Evolutionary conservation across 2,329 filamentous ascomycete species (phyloP).

Genomic region (Dothidotthia symphoricarpi): DNA sequence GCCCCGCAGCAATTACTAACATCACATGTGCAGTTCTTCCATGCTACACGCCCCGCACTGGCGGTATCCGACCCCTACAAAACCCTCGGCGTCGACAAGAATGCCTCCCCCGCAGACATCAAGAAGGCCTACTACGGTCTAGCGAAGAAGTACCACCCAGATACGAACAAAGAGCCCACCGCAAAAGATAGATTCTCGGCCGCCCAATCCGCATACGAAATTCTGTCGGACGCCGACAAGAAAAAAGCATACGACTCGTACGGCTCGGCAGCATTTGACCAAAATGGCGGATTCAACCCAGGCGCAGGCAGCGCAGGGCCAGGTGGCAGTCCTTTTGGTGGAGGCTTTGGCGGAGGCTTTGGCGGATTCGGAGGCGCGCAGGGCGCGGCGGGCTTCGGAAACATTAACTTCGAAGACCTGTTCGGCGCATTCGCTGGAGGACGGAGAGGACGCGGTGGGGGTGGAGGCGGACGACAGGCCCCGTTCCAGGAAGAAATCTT

Average conservation of each 20-base stretch:
- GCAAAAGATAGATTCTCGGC: slow-evolving; percentile 95
- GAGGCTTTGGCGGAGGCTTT: slow-evolving; percentile 46
- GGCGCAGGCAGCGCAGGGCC: slow-evolving; percentile 61
- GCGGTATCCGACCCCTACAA: slow-evolving; percentile 75
- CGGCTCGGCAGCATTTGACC: slow-evolving; percentile 72
- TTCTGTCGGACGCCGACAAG: slow-evolving; percentile 90
- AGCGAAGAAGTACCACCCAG: slow-evolving; percentile 96
- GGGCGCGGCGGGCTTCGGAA: slow-evolving; percentile 67
- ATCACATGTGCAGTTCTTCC: slow-evolving; percentile 31
- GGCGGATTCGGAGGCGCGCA: slow-evolving; percentile 53
- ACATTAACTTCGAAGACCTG: slow-evolving; percentile 95
- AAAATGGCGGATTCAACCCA: slow-evolving; percentile 74
- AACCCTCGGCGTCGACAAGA: slow-evolving; percentile 78
- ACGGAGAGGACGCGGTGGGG: slow-evolving; percentile 46
- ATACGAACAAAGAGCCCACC: slow-evolving; percentile 92
- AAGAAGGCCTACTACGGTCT: slow-evolving; percentile 98
- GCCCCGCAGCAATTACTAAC: slow-evolving; percentile 13
- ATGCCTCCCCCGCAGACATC: slow-evolving; percentile 80
- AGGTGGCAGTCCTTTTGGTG: slow-evolving; percentile 64
- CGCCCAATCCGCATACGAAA: slow-evolving; percentile 89
- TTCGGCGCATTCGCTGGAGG: slow-evolving; percentile 80
- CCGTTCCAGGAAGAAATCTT: slow-evolving; percentile 78
- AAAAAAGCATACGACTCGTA: slow-evolving; percentile 89
- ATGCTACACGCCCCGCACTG: slow-evolving; percentile 58
- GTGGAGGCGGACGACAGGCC: slow-evolving; percentile 54